A percentile compares a stretch with the other conserved stretches of the same genome.
These are phyloP conservation scores for Pseudoneurospora amorphoporcata DNA, from an alignment of 495 filamentous ascomycete genomes.

Conservation along the genomic window DNA sequence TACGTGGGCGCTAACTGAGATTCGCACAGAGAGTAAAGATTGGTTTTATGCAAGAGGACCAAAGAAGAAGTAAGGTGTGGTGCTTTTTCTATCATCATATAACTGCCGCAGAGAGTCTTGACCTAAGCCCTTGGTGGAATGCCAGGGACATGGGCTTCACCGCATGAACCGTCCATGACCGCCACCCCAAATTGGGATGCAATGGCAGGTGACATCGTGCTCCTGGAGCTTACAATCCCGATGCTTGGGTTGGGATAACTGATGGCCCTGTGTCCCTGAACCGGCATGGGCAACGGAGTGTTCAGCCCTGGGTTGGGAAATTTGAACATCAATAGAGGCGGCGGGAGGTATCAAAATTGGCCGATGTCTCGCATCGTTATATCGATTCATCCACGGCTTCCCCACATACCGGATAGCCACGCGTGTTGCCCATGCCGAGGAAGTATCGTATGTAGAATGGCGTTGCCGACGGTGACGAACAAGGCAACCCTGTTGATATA, in stretches of 20 bases:
- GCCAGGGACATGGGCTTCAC: not conserved
- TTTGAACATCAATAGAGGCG: not conserved
- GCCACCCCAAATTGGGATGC: not conserved
- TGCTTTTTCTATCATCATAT: not conserved
- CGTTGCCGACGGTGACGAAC: not conserved
- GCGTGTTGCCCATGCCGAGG: not conserved
- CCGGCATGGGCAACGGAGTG: not conserved
- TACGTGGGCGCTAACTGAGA: not conserved
- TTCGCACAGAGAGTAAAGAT: not conserved
- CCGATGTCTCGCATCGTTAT: not conserved
- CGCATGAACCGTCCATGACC: not conserved
- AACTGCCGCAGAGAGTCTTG: not conserved
- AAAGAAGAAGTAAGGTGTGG: not conserved
- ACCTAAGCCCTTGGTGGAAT: not conserved
- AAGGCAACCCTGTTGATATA: not conserved
- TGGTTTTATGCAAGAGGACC: not conserved
- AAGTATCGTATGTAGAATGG: not conserved
- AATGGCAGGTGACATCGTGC: not conserved
- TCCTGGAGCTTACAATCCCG: not conserved
- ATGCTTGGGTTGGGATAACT: not conserved
- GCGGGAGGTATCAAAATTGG: not conserved
- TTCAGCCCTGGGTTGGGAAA: not conserved
- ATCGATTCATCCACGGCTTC: not conserved
- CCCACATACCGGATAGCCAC: not conserved
- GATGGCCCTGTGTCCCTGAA: not conserved